A percentile compares a stretch with the other conserved stretches of the same genome.
Evolutionary conservation across 805 yeast species (phyloP).

Genomic region (Kazachstania bromeliacearum): DNA sequence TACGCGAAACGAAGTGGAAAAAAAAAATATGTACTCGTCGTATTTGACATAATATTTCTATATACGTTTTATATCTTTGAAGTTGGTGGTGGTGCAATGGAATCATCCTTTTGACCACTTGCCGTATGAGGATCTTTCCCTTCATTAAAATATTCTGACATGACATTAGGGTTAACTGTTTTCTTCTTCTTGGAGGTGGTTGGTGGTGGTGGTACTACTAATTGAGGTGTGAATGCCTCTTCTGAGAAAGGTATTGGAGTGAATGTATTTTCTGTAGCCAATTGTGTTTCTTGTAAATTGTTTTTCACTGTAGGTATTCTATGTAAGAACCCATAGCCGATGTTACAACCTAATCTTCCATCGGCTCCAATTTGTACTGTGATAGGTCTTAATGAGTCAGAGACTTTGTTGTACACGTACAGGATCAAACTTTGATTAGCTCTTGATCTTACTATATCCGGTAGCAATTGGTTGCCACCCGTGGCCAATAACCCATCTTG

Average conservation of each 20-base stretch:
- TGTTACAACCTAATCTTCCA: slow-evolving; percentile 87
- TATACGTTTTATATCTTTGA: background rate
- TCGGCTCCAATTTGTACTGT: slow-evolving; percentile 73
- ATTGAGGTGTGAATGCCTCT: background rate
- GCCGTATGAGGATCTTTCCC: slow-evolving; percentile 19
- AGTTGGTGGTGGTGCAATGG: slow-evolving; percentile 10
- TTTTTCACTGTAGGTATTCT: slow-evolving; percentile 51
- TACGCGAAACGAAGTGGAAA: too few relatives aligned
- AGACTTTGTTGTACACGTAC: slow-evolving; percentile 82
- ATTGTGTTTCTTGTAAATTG: background rate
- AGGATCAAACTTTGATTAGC: slow-evolving; percentile 40
- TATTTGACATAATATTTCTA: background rate
- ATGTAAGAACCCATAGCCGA: slow-evolving; percentile 87
- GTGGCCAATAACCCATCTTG: slow-evolving; percentile 76
- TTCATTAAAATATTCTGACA: slow-evolving; percentile 26
- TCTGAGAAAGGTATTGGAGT: too few relatives aligned
- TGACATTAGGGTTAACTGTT: slow-evolving; percentile 7
- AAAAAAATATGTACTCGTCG: too few relatives aligned
- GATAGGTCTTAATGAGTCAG: slow-evolving; percentile 78
- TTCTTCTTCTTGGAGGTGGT: slow-evolving; percentile 12
- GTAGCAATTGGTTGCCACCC: slow-evolving; percentile 78
- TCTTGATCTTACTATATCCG: slow-evolving; percentile 52
- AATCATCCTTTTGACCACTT: background rate
- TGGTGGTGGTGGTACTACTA: slow-evolving; percentile 9
- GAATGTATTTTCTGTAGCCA: background rate